Evolutionary conservation across 345 rosid species (phyloP), one percentile per base, ranked within the genome.

Genomic region (Syzygium oleosum): DNA sequence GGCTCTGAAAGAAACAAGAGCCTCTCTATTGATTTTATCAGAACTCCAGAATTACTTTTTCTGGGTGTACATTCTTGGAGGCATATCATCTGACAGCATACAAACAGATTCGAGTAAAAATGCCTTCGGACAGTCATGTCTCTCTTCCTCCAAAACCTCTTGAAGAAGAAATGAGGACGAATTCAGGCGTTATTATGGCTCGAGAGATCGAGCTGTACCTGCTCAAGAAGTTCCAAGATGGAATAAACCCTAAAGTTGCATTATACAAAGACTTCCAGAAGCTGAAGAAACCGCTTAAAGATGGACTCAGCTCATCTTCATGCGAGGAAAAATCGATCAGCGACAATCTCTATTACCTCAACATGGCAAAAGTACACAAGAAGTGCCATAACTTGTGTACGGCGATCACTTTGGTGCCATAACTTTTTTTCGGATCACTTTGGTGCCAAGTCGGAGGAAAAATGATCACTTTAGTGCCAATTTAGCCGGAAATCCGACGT

Each of bases 301-400:
- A 38, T 19, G 55, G 46, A 52, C 54, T 85, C 83, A 1, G 3
- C 5, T 65, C 85, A 9, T 53, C 43, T 23, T n/a, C 52, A 3
- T 34, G 55, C 23, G 17, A 13, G 34, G 41, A 15, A 38, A 21
- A 27, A 4, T 34, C 31, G 63, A 38, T 79, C 53, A 78, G 85
- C 80, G 85, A 85, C 80, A 65, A 68, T 31, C 90, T 89, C 43
- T 87, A 84, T 58, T 29, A 49, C 78, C 88, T 89, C 55, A 85
- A 87, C 84, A 59, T n/a, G n/a, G n/a, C n/a, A n/a, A n/a, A n/a
- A n/a, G n/a, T n/a, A n/a, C n/a, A n/a, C n/a, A n/a, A n/a, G n/a
- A n/a, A n/a, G n/a, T n/a, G n/a, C n/a, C n/a, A n/a, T n/a, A n/a
- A n/a, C n/a, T n/a, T n/a, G n/a, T n/a, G n/a, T n/a, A n/a, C n/a